Percentiles rank a stretch among this genome's conserved stretches.
phyloP scores from a whole-genome alignment of 768 basidiomycete genomes.

The Kwoniella mangroviensis region DNA sequence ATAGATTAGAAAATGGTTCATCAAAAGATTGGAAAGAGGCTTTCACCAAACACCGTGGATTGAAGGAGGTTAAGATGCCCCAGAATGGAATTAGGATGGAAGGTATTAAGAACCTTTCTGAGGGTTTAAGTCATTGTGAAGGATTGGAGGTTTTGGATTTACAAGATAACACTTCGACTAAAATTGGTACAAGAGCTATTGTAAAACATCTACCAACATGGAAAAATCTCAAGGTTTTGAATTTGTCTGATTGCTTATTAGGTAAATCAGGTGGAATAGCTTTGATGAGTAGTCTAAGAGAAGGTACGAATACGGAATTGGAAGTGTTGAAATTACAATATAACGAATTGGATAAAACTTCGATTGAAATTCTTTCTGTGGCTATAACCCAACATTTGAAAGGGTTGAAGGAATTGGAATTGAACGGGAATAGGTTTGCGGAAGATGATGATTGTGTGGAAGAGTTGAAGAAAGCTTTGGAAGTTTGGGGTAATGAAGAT shows the following conservation, averaged over 20 bases:
- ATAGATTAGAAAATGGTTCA: constrained; percentile 90
- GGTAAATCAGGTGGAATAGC: constrained; percentile 76
- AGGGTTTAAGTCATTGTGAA: constrained; percentile 71
- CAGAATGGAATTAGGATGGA: constrained; percentile 97
- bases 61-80: constrained; percentile 88
- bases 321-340: constrained; percentile 83
- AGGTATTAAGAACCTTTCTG: constrained; percentile 78
- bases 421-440: constrained; percentile 74
- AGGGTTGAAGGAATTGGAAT: constrained; percentile 70
- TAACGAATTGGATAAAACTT: constrained; percentile 77
- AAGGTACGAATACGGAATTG: constrained; percentile 75
- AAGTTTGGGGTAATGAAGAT: constrained; percentile 68
- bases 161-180: constrained; percentile 70
- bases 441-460: constrained; percentile 62
- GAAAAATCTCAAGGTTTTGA: constrained; percentile 74
- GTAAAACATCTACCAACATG: constrained; percentile 71
- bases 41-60: constrained; percentile 78
- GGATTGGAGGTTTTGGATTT: constrained; percentile 79
- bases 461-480: constrained; percentile 60
- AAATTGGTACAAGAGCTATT: constrained; percentile 63
- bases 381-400: constrained; percentile 69
- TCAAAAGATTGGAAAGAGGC: constrained; percentile 83
- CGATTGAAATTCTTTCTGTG: constrained; percentile 71
- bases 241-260: constrained; percentile 90
- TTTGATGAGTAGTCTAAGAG: constrained; percentile 67